Percentiles rank a stretch among this genome's conserved stretches.
phyloP scores from a whole-genome alignment of 257 asterid genomes.

The Anisodus tanguticus region DNA sequence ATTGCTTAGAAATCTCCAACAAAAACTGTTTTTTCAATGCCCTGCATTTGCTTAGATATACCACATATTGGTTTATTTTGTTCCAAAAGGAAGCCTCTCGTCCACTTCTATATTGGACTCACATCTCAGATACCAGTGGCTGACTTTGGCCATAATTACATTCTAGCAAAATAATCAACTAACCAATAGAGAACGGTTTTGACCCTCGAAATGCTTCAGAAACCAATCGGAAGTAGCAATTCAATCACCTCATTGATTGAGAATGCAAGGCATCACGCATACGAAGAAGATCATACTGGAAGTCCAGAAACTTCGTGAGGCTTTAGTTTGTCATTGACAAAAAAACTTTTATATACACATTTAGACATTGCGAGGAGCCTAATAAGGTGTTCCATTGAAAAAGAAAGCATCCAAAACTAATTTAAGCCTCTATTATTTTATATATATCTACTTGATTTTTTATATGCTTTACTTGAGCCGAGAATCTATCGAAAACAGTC shows the following conservation, averaged over 20 bases:
- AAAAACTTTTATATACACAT: not conserved
- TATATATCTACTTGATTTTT: no score
- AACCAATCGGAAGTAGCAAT: not conserved
- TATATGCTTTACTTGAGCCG: no score
- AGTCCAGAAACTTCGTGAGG: not conserved
- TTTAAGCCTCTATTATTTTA: not conserved
- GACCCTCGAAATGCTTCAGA: not conserved
- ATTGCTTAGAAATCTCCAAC: no score
- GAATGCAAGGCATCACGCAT: not conserved
- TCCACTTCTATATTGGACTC: not conserved
- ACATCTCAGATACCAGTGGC: not conserved
- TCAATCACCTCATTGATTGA: not conserved
- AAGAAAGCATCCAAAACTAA: not conserved
- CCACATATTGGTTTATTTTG: not conserved
- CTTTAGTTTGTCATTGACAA: not conserved
- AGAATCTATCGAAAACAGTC: no score
- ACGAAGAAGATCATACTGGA: not conserved
- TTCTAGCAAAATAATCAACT: not conserved
- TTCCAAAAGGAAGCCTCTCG: not conserved
- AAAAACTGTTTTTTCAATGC: not conserved
- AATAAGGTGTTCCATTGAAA: not conserved
- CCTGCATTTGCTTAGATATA: slow-evolving; percentile 15
- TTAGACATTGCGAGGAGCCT: not conserved
- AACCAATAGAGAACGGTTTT: not conserved
- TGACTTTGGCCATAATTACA: not conserved